Conservation (phyloP, 345 rosid species). For the Heritiera littoralis region DNA sequence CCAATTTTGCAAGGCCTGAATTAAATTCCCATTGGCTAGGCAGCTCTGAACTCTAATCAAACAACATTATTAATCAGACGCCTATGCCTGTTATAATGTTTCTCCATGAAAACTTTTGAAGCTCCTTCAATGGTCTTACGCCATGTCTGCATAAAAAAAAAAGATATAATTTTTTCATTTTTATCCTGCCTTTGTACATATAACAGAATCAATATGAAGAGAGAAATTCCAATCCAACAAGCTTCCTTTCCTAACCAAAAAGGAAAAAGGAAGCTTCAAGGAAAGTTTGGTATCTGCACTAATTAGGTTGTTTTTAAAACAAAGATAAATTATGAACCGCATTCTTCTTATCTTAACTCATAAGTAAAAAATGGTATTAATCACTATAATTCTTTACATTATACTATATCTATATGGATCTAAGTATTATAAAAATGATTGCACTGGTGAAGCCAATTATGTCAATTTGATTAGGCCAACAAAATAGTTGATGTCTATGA, state of each 20-base stretch:
- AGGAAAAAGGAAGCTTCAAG: background rate
- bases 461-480: background rate
- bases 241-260: background rate
- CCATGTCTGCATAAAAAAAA: slow-evolving; percentile 61
- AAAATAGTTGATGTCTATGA: background rate
- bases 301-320: background rate
- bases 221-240: background rate
- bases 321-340: background rate
- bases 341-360: background rate
- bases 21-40: background rate
- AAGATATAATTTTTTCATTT: background rate
- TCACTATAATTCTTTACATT: background rate
- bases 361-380: background rate
- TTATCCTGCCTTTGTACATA: background rate
- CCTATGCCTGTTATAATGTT: slow-evolving; percentile 68
- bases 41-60: background rate
- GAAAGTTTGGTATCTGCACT: background rate
- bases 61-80: slow-evolving; percentile 71
- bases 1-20: background rate
- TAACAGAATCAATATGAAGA: background rate
- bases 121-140: slow-evolving; percentile 87
- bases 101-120: slow-evolving; percentile 67
- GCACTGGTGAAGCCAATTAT: background rate
- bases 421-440: background rate
- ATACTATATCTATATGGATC: background rate